phyloP scores from a whole-genome alignment of 2,329 filamentous ascomycete species.

The Scortechinia acanthostroma region DNA sequence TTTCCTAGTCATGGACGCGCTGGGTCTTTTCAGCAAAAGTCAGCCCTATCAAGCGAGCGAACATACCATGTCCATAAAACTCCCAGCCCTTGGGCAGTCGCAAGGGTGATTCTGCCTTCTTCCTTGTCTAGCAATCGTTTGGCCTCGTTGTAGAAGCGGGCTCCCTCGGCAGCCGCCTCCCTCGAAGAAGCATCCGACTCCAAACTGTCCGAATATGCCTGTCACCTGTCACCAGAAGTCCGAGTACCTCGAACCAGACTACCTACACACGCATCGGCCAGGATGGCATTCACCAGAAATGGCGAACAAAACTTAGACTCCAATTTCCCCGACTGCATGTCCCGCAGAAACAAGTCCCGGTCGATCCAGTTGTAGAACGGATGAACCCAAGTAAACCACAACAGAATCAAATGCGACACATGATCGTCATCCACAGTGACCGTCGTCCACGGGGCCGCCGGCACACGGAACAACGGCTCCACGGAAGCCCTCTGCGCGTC shows the following conservation, averaged over 20 bases:
- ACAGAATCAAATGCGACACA: slow-evolving; percentile 19
- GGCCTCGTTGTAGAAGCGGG: slow-evolving; percentile 21
- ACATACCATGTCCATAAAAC: slow-evolving; percentile 14
- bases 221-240: not conserved
- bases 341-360: slow-evolving; percentile 15
- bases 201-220: not conserved
- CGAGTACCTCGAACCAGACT: slow-evolving; percentile 12
- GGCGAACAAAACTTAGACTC: slow-evolving; percentile 17
- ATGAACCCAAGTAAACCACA: slow-evolving; percentile 21
- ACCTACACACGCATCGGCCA: slow-evolving; percentile 20
- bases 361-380: slow-evolving; percentile 18
- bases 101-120: slow-evolving; percentile 16
- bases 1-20: slow-evolving; percentile 18
- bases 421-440: slow-evolving; percentile 18
- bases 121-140: slow-evolving; percentile 16
- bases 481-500: slow-evolving; percentile 13
- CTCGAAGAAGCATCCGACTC: slow-evolving; percentile 10
- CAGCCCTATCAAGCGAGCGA: not conserved
- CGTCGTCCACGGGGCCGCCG: slow-evolving; percentile 20
- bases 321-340: slow-evolving; percentile 15
- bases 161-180: slow-evolving; percentile 12
- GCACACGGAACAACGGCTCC: slow-evolving; percentile 12
- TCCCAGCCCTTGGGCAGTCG: slow-evolving; percentile 18
- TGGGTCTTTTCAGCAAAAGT: slow-evolving; percentile 5
- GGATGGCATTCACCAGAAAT: slow-evolving; percentile 21